These are phyloP conservation scores for Fabrea salina DNA, from an alignment of 169 alveolate species.

Conservation along the genomic window DNA sequence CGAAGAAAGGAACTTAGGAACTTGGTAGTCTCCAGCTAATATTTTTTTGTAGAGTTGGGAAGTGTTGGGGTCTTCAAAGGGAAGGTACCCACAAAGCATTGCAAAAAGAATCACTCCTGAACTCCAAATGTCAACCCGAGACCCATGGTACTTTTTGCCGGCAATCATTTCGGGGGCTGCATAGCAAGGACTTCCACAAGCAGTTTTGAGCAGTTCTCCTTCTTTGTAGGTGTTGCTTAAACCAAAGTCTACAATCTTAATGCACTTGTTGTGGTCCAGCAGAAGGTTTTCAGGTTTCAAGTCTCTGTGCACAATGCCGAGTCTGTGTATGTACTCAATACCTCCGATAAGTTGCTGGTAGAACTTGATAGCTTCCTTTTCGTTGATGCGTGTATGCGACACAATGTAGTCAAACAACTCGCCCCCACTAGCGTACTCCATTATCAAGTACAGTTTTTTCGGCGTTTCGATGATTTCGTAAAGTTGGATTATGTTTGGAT, in stretches of 20 bases:
- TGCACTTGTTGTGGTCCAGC: constrained; percentile 54
- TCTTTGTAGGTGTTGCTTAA: constrained; percentile 62
- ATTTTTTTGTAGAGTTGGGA: constrained; percentile 66
- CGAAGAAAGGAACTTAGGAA: constrained; percentile 63
- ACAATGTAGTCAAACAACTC: constrained; percentile 77
- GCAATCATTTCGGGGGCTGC: too few relatives aligned
- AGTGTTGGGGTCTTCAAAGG: constrained; percentile 72
- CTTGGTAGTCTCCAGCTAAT: constrained; percentile 48
- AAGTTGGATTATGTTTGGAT: too few relatives aligned
- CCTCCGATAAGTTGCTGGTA: constrained; percentile 62
- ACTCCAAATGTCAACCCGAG: constrained; percentile 57
- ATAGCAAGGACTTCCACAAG: too few relatives aligned
- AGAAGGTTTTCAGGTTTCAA: constrained; percentile 75
- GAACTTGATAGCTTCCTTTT: constrained; percentile 56
- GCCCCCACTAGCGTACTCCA: too few relatives aligned
- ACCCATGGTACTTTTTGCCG: constrained; percentile 80
- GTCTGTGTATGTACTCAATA: constrained; percentile 59
- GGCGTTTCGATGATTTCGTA: constrained; percentile 72
- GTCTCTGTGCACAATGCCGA: constrained; percentile 66
- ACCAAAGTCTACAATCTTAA: constrained; percentile 81
- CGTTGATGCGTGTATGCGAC: constrained; percentile 48
- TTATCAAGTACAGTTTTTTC: constrained; percentile 58
- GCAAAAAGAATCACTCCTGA: too few relatives aligned
- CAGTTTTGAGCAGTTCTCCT: constrained; percentile 56
- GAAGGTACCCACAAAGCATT: constrained; percentile 72